Base-by-base conservation (phyloP, 2,329 filamentous ascomycete species). In the Fusarium neocosmosporiellum region DNA sequence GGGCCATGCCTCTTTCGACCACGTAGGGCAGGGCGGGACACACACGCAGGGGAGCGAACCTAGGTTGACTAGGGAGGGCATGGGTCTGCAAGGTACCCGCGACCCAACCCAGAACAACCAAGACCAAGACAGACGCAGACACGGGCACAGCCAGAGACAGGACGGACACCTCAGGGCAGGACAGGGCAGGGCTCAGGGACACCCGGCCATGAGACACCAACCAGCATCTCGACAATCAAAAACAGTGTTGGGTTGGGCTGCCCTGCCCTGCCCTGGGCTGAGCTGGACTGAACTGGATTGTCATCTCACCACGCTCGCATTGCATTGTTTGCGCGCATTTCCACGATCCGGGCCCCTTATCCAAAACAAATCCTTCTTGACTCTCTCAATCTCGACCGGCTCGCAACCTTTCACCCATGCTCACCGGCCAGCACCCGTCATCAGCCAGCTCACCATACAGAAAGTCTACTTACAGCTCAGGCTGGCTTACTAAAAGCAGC, bases 61-160 rank as follows among this genome's bases (percentile, higher is more conserved):
- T 37, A 50, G 53, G 60, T 55, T 46, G 63, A 46, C 55, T 37
- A 50, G 53, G 60, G 46, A 50, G 63, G 50, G 61, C 67, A 73
- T 60, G 59, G 57, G 61, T 63, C 74, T 76, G 74, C 74, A 76
- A 76, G 74, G 74, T 76, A 76, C 74, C 74, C 74, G 74, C 74
- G 67, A 61, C 66, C 68, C 57, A 70, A 72, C 58, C 55, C 53
- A 64, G 57, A 63, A 66, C 46, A 36, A 48, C 31, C 29, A 34
- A 54, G 50, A 7, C 31, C 50, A 55, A 55, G 29, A 36, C 60
- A 54, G 36, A 33, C 55, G 53, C 55, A 48, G 58, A 61, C 31
- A 53, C 66, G 34, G 22, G 54, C 33, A 27, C 22, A 36, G 54
- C 36, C 43, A 39, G 41, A 53, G 46, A 53, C 46, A 53, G 46